A percentile compares a stretch with the other conserved stretches of the same genome.
These are phyloP conservation scores for Halenospora varia DNA, from an alignment of 495 filamentous ascomycete genomes.

Conservation along the genomic window DNA sequence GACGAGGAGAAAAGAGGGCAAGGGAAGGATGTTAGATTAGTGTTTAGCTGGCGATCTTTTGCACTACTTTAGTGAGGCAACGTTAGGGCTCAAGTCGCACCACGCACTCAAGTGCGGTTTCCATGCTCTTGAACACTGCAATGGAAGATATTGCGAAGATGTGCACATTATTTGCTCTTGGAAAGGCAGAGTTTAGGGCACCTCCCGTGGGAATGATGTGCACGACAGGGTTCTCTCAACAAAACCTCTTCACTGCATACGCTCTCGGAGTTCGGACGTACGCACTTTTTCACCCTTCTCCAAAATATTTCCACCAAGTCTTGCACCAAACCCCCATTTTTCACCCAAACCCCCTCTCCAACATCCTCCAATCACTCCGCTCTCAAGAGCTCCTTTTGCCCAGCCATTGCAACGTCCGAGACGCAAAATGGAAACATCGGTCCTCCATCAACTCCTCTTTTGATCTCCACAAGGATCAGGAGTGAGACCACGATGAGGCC, in stretches of 20 bases:
- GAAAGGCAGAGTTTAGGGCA: neutral
- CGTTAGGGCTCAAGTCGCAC: neutral
- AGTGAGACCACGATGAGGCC: conserved; percentile 9
- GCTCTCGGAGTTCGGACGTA: neutral
- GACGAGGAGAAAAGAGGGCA: conserved; percentile 1
- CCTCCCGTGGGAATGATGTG: neutral
- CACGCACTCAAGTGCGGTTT: neutral
- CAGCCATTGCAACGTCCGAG: neutral
- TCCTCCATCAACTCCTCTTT: neutral
- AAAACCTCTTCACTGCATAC: neutral
- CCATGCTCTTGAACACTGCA: neutral
- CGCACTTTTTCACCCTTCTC: neutral
- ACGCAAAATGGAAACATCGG: neutral
- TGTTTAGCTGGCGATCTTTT: conserved; percentile 11
- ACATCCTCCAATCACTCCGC: neutral
- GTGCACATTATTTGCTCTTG: neutral
- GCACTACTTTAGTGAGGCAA: neutral
- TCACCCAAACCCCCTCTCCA: neutral
- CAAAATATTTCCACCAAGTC: neutral
- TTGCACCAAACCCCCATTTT: neutral
- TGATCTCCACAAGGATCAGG: conserved; percentile 10
- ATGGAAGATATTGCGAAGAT: too few species aligned
- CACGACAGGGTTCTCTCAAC: neutral
- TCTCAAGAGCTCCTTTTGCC: neutral
- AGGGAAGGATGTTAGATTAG: conserved; percentile 1